Evolutionary conservation across 2,329 filamentous ascomycete species (phyloP), one percentile per base, ranked within the genome.

Genomic region (Fusarium citri): DNA sequence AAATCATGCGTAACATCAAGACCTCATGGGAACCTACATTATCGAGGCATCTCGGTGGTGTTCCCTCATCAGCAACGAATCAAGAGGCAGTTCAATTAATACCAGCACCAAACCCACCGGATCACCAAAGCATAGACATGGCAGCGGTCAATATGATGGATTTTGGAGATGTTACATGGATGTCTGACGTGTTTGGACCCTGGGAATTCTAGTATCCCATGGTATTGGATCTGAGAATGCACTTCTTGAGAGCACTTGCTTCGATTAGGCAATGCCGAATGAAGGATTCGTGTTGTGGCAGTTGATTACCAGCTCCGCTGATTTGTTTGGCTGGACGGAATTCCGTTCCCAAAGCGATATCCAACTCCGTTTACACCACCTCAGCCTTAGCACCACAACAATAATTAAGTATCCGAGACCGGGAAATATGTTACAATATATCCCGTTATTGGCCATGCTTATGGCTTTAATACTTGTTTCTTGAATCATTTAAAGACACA

Each of bases 111-210:
- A 64, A 72, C 25, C 49, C 34, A 23, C 16, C 42, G 9, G 34
- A 25, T 41, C 60, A 57, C 50, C 30, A 69, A 31, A 25, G 69
- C 55, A 69, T 74, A 37, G 72, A 69, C 41, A 58, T 74, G 41
- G 51, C 58, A 11, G 76, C 68, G 25, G 55, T 68, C n/a, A 73
- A 69, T 9, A 68, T 71, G 25, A 68, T 77, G 47, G 79, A 81
- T 55, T 77, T 80, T 46, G 73, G 71, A 9, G 79, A 81, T 62
- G 66, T 80, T 49, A 68, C 75, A 20, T 81, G 79, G 79, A 80
- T 81, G 78, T 74, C 77, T 18, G 79, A 81, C 42, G 74, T 80
- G 8, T 80, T 81, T 70, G 78, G 78, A 2, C 77, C 79, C 7
- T 80, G 79, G 79, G 78, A 80, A 20, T 76, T 77, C 42, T 79